A percentile compares a stretch with the other conserved stretches of the same genome.
Evolutionary conservation across 257 asterid genomes (phyloP).

Genomic region (Solanum appendiculatum): DNA sequence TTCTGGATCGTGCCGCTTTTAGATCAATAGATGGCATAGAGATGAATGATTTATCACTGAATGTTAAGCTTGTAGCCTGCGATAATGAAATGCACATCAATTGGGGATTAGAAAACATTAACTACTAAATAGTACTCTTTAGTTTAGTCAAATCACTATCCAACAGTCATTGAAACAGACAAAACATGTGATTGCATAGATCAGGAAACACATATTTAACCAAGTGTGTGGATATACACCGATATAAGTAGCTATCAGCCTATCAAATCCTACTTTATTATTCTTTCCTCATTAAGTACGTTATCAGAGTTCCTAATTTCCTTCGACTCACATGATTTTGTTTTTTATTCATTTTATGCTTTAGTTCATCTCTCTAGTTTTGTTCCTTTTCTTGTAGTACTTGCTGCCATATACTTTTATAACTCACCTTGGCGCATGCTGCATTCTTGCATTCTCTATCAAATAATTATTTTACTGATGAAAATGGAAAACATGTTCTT

Average conservation of each 20-base stretch:
- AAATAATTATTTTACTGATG: neutral
- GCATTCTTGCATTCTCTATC: neutral
- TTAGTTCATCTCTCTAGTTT: neutral
- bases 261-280: neutral
- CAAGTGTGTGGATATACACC: neutral
- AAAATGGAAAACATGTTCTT: neutral
- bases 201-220: neutral
- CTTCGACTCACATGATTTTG: neutral
- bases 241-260: neutral
- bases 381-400: neutral
- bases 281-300: neutral
- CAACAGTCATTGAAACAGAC: neutral
- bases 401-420: neutral
- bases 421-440: neutral
- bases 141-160: neutral
- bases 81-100: constrained; percentile 2
- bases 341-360: neutral
- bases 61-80: constrained; percentile 42
- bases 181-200: neutral
- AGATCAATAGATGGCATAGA: constrained; percentile 22
- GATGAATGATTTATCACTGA: constrained; percentile 32
- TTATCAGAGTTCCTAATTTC: neutral
- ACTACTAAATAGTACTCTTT: neutral
- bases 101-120: neutral
- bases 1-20: constrained; percentile 18